Percentiles rank a stretch among this genome's conserved stretches.
These are phyloP conservation scores for Allium fistulosum DNA, from an alignment of 106 monocot species.

Conservation along the genomic window DNA sequence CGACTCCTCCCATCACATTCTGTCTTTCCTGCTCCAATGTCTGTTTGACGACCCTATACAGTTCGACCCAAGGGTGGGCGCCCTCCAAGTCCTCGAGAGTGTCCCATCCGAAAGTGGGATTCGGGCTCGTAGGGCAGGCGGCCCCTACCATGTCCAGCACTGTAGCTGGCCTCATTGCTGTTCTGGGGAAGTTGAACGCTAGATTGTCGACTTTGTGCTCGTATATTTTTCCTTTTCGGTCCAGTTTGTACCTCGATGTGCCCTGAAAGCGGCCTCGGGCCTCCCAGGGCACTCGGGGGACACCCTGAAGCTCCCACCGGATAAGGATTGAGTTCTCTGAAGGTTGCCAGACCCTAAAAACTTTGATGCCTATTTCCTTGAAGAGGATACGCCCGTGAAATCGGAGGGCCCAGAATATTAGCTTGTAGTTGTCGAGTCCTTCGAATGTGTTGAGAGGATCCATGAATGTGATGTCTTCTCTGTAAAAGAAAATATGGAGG, in stretches of 20 bases:
- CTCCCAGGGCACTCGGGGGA: slow-evolving; percentile 88
- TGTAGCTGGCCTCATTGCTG: slow-evolving; percentile 15
- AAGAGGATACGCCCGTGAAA: slow-evolving; percentile 80
- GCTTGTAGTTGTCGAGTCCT: slow-evolving; percentile 73
- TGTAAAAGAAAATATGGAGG: slow-evolving; percentile 5
- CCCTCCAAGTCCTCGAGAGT: slow-evolving; percentile 5
- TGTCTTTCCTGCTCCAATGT: slow-evolving; percentile 30
- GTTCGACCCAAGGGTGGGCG: slow-evolving; percentile 48
- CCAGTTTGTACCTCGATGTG: slow-evolving; percentile 70
- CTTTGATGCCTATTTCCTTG: slow-evolving; percentile 46
- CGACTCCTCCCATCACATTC: slow-evolving; percentile 5
- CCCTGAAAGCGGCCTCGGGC: slow-evolving; percentile 63
- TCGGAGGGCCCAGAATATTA: slow-evolving; percentile 78
- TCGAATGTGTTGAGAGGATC: slow-evolving; percentile 71
- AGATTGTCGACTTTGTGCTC: slow-evolving; percentile 86
- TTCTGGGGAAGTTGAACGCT: slow-evolving; percentile 65
- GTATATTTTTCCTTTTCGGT: slow-evolving; percentile 75
- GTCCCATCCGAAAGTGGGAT: slow-evolving; percentile 29
- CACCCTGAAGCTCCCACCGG: slow-evolving; percentile 60
- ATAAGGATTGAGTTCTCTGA: slow-evolving; percentile 68
- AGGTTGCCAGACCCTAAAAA: slow-evolving; percentile 73
- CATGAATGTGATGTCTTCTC: slow-evolving; percentile 69
- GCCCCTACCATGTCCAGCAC: slow-evolving; percentile 52
- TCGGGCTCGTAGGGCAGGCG: slow-evolving; percentile 41
- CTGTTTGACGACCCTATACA: slow-evolving; percentile 52